Conservation (phyloP, 345 rosid genomes). For the Acer negundo region DNA sequence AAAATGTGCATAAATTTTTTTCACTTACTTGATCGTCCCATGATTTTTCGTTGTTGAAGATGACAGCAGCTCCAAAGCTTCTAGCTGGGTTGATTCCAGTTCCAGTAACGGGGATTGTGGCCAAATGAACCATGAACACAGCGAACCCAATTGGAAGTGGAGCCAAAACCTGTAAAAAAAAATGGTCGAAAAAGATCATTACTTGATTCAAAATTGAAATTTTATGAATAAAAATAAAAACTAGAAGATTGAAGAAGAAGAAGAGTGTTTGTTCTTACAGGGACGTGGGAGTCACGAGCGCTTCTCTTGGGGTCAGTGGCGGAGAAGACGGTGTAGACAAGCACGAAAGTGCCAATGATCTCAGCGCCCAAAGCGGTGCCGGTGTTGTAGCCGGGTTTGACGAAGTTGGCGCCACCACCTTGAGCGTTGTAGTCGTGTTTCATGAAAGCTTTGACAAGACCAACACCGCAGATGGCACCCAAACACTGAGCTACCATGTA, state of each 20-base stretch:
- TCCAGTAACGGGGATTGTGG: conserved; percentile 70
- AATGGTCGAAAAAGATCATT: too few relatives aligned
- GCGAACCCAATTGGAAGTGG: conserved; percentile 69
- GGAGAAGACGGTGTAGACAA: conserved; percentile 79
- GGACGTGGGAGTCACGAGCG: conserved; percentile 88
- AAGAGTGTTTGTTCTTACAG: conserved; percentile 39
- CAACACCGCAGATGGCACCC: conserved; percentile 85
- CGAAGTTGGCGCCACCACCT: conserved; percentile 72
- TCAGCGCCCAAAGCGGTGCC: conserved; percentile 85
- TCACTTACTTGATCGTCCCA: conserved; percentile 67
- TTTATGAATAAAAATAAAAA: too few relatives aligned
- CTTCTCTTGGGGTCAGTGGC: conserved; percentile 90
- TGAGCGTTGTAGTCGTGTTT: conserved; percentile 49
- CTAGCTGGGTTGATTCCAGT: conserved; percentile 76
- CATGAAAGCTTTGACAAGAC: conserved; percentile 83
- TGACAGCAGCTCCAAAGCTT: conserved; percentile 69
- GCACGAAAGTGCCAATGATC: conserved; percentile 75
- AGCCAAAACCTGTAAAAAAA: conserved; percentile 47
- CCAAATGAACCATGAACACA: conserved; percentile 70
- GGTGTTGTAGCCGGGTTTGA: conserved; percentile 53
- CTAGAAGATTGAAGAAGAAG: too few relatives aligned
- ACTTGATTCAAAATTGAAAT: background rate
- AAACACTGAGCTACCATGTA: conserved; percentile 85
- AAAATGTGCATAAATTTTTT: too few relatives aligned
- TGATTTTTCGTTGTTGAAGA: conserved; percentile 44